Conservation (phyloP, 2,329 filamentous ascomycete species). For the Fusarium vanettenii region DNA sequence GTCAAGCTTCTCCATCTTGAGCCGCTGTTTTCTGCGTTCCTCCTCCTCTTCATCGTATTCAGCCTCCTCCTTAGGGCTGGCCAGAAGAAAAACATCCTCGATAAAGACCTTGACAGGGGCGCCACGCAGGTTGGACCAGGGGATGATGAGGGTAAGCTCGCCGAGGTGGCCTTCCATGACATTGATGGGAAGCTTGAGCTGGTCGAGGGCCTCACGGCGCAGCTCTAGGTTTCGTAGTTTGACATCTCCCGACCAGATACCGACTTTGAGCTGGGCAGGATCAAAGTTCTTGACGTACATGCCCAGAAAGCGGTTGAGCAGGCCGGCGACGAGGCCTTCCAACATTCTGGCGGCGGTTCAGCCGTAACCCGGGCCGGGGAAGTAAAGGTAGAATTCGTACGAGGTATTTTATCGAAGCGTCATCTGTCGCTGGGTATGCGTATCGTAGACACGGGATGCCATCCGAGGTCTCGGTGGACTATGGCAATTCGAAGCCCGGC, state of each 20-base stretch:
- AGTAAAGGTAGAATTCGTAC: constrained; percentile 29
- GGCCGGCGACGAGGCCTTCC: constrained; percentile 94
- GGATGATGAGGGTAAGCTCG: constrained; percentile 90
- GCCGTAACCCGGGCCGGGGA: constrained; percentile 80
- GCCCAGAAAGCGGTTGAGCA: constrained; percentile 99
- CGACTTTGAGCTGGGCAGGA: constrained; percentile 95
- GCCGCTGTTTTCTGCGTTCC: constrained; percentile 82
- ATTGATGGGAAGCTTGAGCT: constrained; percentile 95
- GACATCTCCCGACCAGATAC: constrained; percentile 99
- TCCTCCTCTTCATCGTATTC: constrained; percentile 95
- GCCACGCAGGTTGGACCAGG: constrained; percentile 95
- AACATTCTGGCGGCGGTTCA: constrained; percentile 78
- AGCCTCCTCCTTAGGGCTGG: constrained; percentile 94
- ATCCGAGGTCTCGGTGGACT: constrained; percentile 34
- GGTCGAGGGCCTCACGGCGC: constrained; percentile 93
- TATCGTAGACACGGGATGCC: constrained; percentile 29
- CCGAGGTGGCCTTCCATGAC: constrained; percentile 96
- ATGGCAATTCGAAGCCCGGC: not conserved
- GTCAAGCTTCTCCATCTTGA: constrained; percentile 99
- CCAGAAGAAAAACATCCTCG: constrained; percentile 95
- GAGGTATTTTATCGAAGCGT: constrained; percentile 31
- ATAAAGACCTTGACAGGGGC: constrained; percentile 96
- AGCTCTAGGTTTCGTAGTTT: constrained; percentile 94
- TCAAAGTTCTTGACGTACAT: constrained; percentile 99
- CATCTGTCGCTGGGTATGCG: constrained; percentile 37